These are phyloP conservation scores for Cryptococcus jaspeensis DNA, from an alignment of 1,284 basidiomycete species.

Conservation along the genomic window DNA sequence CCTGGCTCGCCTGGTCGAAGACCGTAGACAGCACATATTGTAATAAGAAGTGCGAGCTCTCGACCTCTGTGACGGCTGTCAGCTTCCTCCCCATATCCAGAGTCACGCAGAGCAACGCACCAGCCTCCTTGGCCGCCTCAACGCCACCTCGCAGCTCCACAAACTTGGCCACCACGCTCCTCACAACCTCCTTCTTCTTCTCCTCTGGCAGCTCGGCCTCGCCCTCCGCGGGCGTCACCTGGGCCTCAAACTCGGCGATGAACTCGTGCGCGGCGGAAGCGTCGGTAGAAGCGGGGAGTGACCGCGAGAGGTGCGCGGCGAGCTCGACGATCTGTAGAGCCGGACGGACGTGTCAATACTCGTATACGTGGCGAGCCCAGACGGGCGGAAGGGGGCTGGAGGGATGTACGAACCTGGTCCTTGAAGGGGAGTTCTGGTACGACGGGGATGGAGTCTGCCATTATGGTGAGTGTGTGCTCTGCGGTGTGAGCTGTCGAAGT, in stretches of 20 bases:
- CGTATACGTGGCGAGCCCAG: neutral
- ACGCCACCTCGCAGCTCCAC: constrained; percentile 45
- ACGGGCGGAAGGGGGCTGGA: neutral
- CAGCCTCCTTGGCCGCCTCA: constrained; percentile 43
- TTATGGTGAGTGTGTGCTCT: constrained; percentile 20
- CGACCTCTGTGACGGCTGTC: constrained; percentile 35
- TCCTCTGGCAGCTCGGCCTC: constrained; percentile 61
- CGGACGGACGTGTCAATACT: neutral
- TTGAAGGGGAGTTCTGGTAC: constrained; percentile 85
- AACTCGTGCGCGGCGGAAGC: constrained; percentile 64
- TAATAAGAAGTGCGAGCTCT: constrained; percentile 44
- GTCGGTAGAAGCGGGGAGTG: constrained; percentile 64
- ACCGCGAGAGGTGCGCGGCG: constrained; percentile 70
- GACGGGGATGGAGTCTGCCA: constrained; percentile 74
- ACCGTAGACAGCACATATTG: constrained; percentile 39
- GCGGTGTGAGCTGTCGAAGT: neutral
- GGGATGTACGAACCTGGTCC: constrained; percentile 64
- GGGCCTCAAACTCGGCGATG: constrained; percentile 63
- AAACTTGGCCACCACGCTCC: constrained; percentile 36
- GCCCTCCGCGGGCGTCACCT: constrained; percentile 59
- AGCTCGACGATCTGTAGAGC: constrained; percentile 68
- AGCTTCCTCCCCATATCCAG: neutral
- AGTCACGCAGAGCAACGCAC: constrained; percentile 21
- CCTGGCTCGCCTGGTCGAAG: constrained; percentile 30
- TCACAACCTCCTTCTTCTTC: constrained; percentile 44